A percentile compares a stretch with the other conserved stretches of the same genome.
These are phyloP conservation scores for Scutellaria galericulata DNA, from an alignment of 257 asterid genomes.

Conservation along the genomic window DNA sequence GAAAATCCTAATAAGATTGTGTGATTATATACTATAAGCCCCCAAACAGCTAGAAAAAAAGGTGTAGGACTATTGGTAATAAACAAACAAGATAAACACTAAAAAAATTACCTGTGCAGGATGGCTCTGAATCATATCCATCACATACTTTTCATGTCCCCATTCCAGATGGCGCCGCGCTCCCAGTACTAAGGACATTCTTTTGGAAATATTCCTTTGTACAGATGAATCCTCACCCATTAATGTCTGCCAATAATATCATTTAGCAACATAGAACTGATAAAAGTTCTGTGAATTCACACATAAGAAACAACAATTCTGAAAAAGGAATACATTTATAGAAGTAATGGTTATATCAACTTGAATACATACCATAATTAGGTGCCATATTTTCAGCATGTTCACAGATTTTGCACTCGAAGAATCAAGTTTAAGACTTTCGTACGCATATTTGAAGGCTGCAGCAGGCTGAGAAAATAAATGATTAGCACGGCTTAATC, in stretches of 20 bases:
- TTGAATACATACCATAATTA: conserved; percentile 62
- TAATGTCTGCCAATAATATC: conserved; percentile 57
- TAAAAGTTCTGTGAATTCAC: conserved; percentile 15
- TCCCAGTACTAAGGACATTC: conserved; percentile 83
- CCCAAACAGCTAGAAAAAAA: conserved; percentile 18
- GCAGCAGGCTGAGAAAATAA: conserved; percentile 76
- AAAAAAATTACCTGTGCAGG: conserved; percentile 77
- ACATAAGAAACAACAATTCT: conserved; percentile 28
- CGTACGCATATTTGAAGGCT: conserved; percentile 81
- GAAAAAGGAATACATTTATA: conserved; percentile 16
- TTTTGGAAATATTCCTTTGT: conserved; percentile 57
- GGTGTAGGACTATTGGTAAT: neutral
- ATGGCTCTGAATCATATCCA: conserved; percentile 91
- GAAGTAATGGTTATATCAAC: conserved; percentile 20
- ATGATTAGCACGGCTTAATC: conserved; percentile 28
- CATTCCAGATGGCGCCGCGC: conserved; percentile 93
- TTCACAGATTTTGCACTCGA: conserved; percentile 87
- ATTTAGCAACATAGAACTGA: conserved; percentile 25
- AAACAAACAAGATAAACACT: neutral
- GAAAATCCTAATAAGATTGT: conserved; percentile 2
- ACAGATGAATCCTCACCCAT: conserved; percentile 71
- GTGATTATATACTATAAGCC: neutral
- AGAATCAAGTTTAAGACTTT: conserved; percentile 69
- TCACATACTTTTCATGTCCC: conserved; percentile 92
- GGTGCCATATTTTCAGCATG: conserved; percentile 97